A percentile compares a stretch with the other conserved stretches of the same genome.
phyloP scores from a whole-genome alignment of 768 basidiomycete genomes.

The Suillus weaverae region DNA sequence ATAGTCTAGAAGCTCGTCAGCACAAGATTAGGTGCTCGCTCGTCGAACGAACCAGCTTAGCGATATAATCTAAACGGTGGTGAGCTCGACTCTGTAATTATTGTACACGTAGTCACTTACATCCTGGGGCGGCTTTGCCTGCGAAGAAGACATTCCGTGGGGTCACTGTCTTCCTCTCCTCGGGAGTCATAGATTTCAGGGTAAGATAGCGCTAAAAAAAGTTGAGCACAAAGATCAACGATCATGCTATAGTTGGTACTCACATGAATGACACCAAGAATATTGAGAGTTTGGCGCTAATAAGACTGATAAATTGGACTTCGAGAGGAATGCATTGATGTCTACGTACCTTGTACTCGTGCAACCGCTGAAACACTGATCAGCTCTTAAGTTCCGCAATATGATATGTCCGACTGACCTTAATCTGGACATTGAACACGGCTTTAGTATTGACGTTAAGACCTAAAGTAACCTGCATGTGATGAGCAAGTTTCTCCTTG shows the following conservation, averaged over 20 bases:
- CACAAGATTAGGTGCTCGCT: background rate
- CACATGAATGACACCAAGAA: conserved; percentile 86
- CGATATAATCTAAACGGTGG: conserved; percentile 68
- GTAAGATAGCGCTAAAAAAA: conserved; percentile 67
- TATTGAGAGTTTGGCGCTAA: conserved; percentile 92
- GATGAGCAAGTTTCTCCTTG: conserved; percentile 83
- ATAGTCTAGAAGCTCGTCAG: conserved; percentile 58
- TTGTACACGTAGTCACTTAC: conserved; percentile 40
- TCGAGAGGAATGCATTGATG: background rate
- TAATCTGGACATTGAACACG: conserved; percentile 91
- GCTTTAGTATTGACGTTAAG: conserved; percentile 71
- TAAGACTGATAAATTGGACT: background rate
- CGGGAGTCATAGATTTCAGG: conserved; percentile 77
- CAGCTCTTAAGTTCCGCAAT: background rate
- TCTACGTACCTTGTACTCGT: conserved; percentile 79
- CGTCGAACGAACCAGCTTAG: conserved; percentile 64
- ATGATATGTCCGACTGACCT: conserved; percentile 40
- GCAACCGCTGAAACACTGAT: conserved; percentile 60
- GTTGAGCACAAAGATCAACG: conserved; percentile 5
- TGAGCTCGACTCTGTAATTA: conserved; percentile 11
- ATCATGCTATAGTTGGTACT: conserved; percentile 22
- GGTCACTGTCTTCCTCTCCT: conserved; percentile 77
- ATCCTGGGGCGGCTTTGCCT: conserved; percentile 95
- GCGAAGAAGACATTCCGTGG: conserved; percentile 96
- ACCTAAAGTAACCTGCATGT: conserved; percentile 72